Percentiles rank a stretch among this genome's conserved stretches.
Evolutionary conservation across 768 basidiomycete genomes (phyloP).

Genomic region (Tylopilus subfusipes): DNA sequence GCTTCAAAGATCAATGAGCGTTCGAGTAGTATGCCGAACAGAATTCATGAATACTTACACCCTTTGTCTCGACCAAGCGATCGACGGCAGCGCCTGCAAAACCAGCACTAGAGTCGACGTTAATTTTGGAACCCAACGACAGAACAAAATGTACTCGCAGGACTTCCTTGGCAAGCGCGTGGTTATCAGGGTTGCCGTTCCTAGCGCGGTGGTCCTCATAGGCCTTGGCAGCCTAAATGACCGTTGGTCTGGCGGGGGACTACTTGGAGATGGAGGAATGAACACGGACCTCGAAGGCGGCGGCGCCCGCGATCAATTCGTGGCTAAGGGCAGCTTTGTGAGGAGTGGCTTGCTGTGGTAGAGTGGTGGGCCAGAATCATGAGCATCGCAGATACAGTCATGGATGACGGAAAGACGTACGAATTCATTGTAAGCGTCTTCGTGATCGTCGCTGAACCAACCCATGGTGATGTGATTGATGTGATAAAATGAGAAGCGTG

Average conservation of each 20-base stretch:
- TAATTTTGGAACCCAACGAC: background rate
- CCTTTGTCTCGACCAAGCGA: constrained; percentile 18
- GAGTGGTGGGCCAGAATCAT: too few relatives aligned
- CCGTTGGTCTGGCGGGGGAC: background rate
- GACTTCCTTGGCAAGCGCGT: constrained; percentile 23
- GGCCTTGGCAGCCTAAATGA: constrained; percentile 13
- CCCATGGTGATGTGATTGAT: background rate
- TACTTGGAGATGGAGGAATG: too few relatives aligned
- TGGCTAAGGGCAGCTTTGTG: background rate
- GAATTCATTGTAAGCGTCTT: background rate
- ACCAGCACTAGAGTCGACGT: constrained; percentile 1
- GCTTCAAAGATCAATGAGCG: background rate
- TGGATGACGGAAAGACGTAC: background rate
- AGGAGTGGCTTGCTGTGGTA: background rate
- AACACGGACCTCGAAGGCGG: background rate
- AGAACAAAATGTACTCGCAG: constrained; percentile 8
- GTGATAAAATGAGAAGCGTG: background rate
- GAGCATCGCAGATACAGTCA: too few relatives aligned
- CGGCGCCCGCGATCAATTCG: background rate
- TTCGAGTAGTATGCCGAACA: background rate
- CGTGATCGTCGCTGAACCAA: background rate
- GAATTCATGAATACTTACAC: constrained; percentile 3
- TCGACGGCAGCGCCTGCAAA: constrained; percentile 1
- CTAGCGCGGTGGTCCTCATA: constrained; percentile 13
- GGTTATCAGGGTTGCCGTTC: constrained; percentile 19